Base-by-base conservation (phyloP, 2,329 filamentous ascomycete genomes). In the Alternaria rosae region DNA sequence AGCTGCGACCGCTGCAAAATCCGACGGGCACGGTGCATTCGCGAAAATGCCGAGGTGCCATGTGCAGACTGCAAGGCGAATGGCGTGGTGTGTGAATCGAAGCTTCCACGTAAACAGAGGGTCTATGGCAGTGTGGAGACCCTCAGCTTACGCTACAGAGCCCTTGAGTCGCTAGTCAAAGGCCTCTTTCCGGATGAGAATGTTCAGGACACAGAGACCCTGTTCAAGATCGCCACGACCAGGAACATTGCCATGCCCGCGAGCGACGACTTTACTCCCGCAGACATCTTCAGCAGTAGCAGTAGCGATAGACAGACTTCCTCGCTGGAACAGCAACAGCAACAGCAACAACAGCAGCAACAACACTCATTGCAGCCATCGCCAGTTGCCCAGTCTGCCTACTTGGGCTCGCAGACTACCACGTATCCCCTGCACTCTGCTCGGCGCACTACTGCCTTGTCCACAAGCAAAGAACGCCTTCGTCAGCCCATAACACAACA, bases 61-160 rank as follows among this genome's bases (percentile, higher is more conserved):
- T 83, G 81, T 60, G 77, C 80, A 44, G 76, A 77, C 57, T 83
- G 81, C 62, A 66, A 76, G 51, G 71, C 79, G 50, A 76, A 74
- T 23, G 78, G 77, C 9, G 78, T 81, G 25, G 68, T 71, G 32
- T 83, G 81, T 67, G 78, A 82, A 64, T 81, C 77, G 8, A 82
- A 80, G 11, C 70, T 82, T 35, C 81, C 82, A 6, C 77, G 82
- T 23, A 83, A 83, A 64, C 80, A 81, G 41, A 71, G 82, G 32
- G 80, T 83, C 11, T 83, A 83, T 57, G 82, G 82, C 15, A 82
- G 81, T 59, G 79, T 82, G 7, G 82, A 83, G 62, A 82, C 80
- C n/a, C 70, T 83, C 44, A 82, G 80, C 50, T 70, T 80, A 28
- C 74, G 81, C 26, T 83, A 81, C 61, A 73, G 82, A 44, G 80